Conservation (phyloP, 2,329 filamentous ascomycete genomes). For the Tolypocladium guangdongense region DNA sequence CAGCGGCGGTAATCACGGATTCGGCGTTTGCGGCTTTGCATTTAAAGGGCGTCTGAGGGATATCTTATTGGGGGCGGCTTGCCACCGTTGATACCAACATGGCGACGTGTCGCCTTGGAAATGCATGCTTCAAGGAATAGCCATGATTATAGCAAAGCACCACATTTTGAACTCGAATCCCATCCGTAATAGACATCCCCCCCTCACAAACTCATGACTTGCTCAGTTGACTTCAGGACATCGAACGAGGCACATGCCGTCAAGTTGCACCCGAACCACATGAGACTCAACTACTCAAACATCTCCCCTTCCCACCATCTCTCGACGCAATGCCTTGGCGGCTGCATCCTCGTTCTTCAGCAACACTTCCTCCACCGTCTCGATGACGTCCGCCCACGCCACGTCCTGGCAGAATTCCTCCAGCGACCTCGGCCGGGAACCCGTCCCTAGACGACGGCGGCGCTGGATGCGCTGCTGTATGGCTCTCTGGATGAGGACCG, state of each 20-base stretch:
- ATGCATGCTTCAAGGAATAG: no score
- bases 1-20: not conserved
- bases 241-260: no score
- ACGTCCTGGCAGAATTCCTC: slow-evolving; percentile 22
- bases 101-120: not conserved
- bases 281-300: not conserved
- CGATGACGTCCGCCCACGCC: slow-evolving; percentile 22
- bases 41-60: not conserved
- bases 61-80: no score
- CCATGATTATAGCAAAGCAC: not conserved
- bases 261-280: no score
- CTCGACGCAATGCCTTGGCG: slow-evolving; percentile 9
- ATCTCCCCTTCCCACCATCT: not conserved
- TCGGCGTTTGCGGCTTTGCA: not conserved
- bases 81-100: not conserved
- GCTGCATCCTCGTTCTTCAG: slow-evolving; percentile 13
- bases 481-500: slow-evolving; percentile 20
- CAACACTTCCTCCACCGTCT: slow-evolving; percentile 19
- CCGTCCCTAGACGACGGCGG: slow-evolving; percentile 1
- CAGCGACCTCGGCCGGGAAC: slow-evolving; percentile 13
- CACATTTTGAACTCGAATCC: not conserved
- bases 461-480: slow-evolving; percentile 15
- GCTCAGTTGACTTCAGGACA: no score
- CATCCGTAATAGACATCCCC: no score
- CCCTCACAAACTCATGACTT: no score